phyloP scores from a whole-genome alignment of 2,329 filamentous ascomycete species.

The Lecanicillium sp. region DNA sequence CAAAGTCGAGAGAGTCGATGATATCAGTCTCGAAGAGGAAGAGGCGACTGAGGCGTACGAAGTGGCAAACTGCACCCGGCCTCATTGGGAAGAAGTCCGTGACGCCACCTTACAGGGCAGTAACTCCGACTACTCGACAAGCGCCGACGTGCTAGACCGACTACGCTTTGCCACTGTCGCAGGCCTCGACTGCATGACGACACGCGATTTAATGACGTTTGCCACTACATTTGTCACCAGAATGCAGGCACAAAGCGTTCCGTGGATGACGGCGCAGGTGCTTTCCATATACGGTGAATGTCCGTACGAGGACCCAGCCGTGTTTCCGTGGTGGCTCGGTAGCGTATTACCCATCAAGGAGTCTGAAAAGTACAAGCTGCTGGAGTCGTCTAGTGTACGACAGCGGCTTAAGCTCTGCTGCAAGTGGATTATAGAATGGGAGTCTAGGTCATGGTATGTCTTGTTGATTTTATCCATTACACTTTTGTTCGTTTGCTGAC shows the following conservation, averaged over 20 bases:
- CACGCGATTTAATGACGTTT: conserved; percentile 59
- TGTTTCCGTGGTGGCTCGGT: conserved; percentile 88
- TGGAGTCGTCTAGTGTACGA: conserved; percentile 68
- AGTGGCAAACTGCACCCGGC: conserved; percentile 13
- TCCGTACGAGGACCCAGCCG: conserved; percentile 59
- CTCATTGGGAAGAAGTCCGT: no score
- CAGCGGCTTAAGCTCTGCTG: conserved; percentile 78
- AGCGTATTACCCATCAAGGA: conserved; percentile 72
- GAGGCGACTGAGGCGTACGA: conserved; percentile 68
- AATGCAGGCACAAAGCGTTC: conserved; percentile 61
- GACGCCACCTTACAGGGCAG: no score
- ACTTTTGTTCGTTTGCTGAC: not conserved
- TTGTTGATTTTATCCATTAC: no score
- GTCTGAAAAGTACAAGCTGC: conserved; percentile 68
- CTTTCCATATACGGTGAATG: conserved; percentile 69
- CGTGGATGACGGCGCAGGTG: conserved; percentile 68
- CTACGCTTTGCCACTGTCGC: not conserved
- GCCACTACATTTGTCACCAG: conserved; percentile 59
- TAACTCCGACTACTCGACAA: no score
- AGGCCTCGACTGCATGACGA: conserved; percentile 47
- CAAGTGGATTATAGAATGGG: conserved; percentile 67
- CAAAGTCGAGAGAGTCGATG: conserved; percentile 69
- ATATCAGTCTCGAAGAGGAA: conserved; percentile 75
- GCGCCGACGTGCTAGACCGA: no score
- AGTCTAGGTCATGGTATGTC: conserved; percentile 63